These are phyloP conservation scores for Colletotrichum somersetense DNA, from an alignment of 2,329 filamentous ascomycete genomes.

Conservation along the genomic window DNA sequence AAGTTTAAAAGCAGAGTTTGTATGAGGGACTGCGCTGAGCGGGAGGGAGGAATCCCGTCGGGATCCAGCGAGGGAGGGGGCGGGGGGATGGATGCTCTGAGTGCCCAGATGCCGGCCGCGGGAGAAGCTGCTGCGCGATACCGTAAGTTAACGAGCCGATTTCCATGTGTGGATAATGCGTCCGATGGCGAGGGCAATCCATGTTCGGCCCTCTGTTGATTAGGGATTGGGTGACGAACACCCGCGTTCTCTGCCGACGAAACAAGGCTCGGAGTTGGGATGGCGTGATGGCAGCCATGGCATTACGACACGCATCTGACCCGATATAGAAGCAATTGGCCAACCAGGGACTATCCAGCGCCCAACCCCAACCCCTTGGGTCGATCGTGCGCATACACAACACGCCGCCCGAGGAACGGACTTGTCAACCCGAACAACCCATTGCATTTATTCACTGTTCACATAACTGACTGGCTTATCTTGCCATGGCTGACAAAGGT, in stretches of 20 bases:
- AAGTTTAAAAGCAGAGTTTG: neutral
- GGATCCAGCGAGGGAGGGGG: neutral
- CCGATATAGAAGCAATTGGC: neutral
- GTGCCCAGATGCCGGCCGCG: conserved; percentile 5
- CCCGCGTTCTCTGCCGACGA: conserved; percentile 9
- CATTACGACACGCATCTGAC: conserved; percentile 37
- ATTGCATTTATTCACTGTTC: neutral
- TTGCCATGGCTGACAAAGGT: neutral
- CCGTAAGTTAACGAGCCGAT: conserved; percentile 21
- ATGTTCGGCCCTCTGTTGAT: neutral
- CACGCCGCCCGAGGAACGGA: too few relatives aligned
- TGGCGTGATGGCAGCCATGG: conserved; percentile 42
- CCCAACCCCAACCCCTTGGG: neutral
- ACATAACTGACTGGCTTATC: neutral
- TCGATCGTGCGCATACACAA: neutral
- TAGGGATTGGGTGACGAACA: neutral
- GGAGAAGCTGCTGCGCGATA: conserved; percentile 1
- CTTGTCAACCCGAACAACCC: too few relatives aligned
- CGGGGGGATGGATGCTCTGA: neutral
- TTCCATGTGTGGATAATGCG: conserved; percentile 7
- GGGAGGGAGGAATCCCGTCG: conserved; percentile 29
- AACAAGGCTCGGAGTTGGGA: conserved; percentile 27
- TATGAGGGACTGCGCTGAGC: neutral
- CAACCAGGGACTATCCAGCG: conserved; percentile 24
- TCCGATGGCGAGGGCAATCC: neutral